phyloP scores from a whole-genome alignment of 106 monocot species.

The Dactylorhiza incarnata region DNA sequence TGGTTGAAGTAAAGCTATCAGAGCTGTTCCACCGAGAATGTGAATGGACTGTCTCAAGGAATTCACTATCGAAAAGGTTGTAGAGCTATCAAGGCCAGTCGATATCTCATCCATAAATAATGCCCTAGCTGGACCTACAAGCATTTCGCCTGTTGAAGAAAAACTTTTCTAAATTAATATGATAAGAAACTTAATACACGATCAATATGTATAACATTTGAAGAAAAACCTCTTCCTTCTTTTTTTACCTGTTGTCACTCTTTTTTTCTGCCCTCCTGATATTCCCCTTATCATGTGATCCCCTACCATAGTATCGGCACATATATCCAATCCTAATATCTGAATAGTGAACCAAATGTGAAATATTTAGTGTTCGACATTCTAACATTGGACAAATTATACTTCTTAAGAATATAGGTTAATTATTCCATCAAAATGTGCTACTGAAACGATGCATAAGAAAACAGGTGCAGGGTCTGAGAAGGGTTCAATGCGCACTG shows the following conservation, averaged over 20 bases:
- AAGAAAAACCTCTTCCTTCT: not conserved
- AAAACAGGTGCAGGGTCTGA: too few relatives aligned
- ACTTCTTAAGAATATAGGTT: not conserved
- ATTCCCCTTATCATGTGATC: slow-evolving; percentile 63
- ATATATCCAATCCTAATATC: slow-evolving; percentile 64
- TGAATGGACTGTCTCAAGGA: slow-evolving; percentile 50
- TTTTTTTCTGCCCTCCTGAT: slow-evolving; percentile 66
- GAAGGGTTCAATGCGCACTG: too few relatives aligned
- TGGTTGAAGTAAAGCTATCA: slow-evolving; percentile 63
- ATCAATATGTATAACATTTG: not conserved
- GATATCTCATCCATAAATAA: slow-evolving; percentile 80
- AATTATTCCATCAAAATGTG: not conserved
- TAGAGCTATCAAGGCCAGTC: slow-evolving; percentile 61
- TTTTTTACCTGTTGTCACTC: slow-evolving; percentile 58
- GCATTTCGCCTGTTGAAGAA: slow-evolving; percentile 50
- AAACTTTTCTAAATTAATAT: not conserved
- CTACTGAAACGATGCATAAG: not conserved
- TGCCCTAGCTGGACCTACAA: slow-evolving; percentile 64
- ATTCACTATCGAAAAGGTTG: slow-evolving; percentile 58
- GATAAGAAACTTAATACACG: not conserved
- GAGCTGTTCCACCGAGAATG: slow-evolving; percentile 53
- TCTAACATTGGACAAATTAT: not conserved
- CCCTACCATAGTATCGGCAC: slow-evolving; percentile 70
- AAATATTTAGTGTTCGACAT: not conserved
- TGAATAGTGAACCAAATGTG: slow-evolving; percentile 4